These are phyloP conservation scores for Hansenula sp. DNA, from an alignment of 1,139 yeast genomes.

Conservation along the genomic window DNA sequence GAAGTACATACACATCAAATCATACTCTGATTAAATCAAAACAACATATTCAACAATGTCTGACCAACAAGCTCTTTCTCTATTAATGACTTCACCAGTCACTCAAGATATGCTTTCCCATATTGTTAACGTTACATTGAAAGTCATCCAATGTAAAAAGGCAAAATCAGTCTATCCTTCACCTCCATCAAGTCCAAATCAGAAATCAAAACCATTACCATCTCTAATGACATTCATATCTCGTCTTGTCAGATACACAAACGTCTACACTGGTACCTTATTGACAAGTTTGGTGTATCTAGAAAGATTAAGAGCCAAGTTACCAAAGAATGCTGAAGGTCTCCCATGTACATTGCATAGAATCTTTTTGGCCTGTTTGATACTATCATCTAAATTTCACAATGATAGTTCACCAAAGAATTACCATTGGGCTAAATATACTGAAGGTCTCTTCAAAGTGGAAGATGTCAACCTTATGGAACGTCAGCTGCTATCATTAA, in stretches of 20 bases:
- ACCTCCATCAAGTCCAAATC: conserved; percentile 30
- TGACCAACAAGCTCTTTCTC: conserved; percentile 51
- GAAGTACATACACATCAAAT: too few species aligned
- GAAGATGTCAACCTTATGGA: conserved; percentile 79
- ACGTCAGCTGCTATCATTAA: conserved; percentile 61
- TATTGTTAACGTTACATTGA: conserved; percentile 56
- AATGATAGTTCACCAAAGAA: conserved; percentile 77
- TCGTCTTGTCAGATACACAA: conserved; percentile 64
- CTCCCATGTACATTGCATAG: conserved; percentile 75
- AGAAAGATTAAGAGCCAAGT: conserved; percentile 50
- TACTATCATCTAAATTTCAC: conserved; percentile 67
- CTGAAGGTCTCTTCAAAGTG: conserved; percentile 63
- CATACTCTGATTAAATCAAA: too few species aligned
- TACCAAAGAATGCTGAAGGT: conserved; percentile 71
- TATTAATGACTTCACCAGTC: conserved; percentile 53
- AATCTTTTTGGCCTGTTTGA: conserved; percentile 67
- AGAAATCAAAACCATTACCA: conserved; percentile 35
- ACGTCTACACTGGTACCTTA: conserved; percentile 73
- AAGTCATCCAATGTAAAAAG: conserved; percentile 54
- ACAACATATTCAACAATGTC: conserved; percentile 26
- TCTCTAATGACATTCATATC: conserved; percentile 73
- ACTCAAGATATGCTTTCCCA: conserved; percentile 64
- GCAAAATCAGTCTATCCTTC: conserved; percentile 31
- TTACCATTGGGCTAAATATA: conserved; percentile 72
- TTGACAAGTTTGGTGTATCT: conserved; percentile 69